Evolutionary conservation across 2,329 filamentous ascomycete genomes (phyloP).

Genomic region (Cytospora chrysosperma): DNA sequence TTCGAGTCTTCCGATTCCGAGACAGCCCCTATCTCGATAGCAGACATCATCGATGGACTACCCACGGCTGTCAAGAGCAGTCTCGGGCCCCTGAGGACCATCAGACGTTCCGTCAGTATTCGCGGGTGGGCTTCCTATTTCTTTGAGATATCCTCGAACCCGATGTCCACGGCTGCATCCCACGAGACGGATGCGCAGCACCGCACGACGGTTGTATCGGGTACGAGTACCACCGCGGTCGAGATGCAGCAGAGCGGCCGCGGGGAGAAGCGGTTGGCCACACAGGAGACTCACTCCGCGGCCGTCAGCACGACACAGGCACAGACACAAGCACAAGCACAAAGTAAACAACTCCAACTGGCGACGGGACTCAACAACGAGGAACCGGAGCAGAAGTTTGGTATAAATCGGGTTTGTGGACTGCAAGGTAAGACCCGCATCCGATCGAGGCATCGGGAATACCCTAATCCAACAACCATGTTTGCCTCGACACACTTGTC

Average conservation of each 20-base stretch:
- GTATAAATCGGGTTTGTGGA: constrained; percentile 26
- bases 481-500: neutral
- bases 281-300: neutral
- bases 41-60: constrained; percentile 16
- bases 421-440: constrained; percentile 20
- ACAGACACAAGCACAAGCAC: neutral
- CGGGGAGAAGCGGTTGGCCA: constrained; percentile 4
- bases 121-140: constrained; percentile 20
- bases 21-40: neutral
- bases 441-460: neutral
- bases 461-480: neutral
- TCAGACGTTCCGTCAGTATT: constrained; percentile 20
- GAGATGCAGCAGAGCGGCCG: constrained; percentile 18
- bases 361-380: neutral
- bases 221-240: constrained; percentile 10
- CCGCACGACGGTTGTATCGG: constrained; percentile 8
- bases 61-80: constrained; percentile 20
- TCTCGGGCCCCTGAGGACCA: constrained; percentile 17
- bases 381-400: constrained; percentile 5
- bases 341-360: neutral
- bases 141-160: constrained; percentile 15
- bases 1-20: constrained; percentile 2
- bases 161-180: constrained; percentile 1
- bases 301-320: neutral
- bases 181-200: neutral